Base-by-base conservation (phyloP, 2,329 filamentous ascomycete species). In the Trichoderma brevicompactum region DNA sequence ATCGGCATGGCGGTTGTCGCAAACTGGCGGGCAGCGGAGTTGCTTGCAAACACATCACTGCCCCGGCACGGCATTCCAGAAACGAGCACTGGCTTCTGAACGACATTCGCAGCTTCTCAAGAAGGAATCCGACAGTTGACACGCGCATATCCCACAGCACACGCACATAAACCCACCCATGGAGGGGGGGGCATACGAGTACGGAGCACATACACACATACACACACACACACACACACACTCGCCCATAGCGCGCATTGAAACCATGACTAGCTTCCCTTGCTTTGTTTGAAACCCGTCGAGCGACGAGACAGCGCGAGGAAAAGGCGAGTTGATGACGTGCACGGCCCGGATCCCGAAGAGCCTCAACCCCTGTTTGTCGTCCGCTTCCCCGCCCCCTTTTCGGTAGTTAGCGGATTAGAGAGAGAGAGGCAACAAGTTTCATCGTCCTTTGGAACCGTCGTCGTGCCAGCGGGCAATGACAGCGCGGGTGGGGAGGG, bases 281-380 rank as follows among this genome's bases (percentile, higher is more conserved):
- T 52, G 40, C 56, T 38, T 55, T 52, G 38, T 61, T 36, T 54
- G 28, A 55, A 41, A 53, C 48, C 34, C 55, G 34, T 48, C 19
- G 54, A 60, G 49, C 15, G 55, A 41, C 36, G 19, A 60, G 19
- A 44, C 34, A 60, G 56, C 32, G 23, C n/a, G 44, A 58, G 15
- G 19, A 65, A 65, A 60, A 65, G 49, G 55, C 55, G 64, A 65
- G 7, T 41, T 48, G 49, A 65, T 65, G 64, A 65, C 64, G 64
- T 61, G 64, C 63, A 65, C 64, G 64, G 64, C 64, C 64, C 64
- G 64, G 55, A 34, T 65, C 64, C 64, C 64, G 64, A 65, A 54
- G 55, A 65, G 64, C 64, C 64, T 65, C 64, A 55, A 46, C 32
- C 64, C 64, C 59, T 66, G 58, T 48, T 28, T 34, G 34, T 59